Evolutionary conservation across 2,329 filamentous ascomycete genomes (phyloP).

Genomic region (Dryadomyces quercus-mongolicae): DNA sequence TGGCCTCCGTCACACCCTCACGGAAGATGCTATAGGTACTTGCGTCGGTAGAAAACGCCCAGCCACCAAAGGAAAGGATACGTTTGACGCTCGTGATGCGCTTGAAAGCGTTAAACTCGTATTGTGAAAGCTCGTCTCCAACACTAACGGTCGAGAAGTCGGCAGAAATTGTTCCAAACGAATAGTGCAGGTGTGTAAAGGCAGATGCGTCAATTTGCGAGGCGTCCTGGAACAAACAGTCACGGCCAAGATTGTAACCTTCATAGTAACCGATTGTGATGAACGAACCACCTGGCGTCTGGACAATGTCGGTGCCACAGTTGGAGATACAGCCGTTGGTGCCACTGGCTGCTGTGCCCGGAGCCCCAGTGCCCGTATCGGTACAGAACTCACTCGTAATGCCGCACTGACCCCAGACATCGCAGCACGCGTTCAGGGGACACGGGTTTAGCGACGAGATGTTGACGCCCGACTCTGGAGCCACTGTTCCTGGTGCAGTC

Average conservation of each 20-base stretch:
- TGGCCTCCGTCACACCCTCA: slow-evolving; percentile 6
- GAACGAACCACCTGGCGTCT: not conserved
- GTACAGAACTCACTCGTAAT: slow-evolving; percentile 30
- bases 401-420: slow-evolving; percentile 33
- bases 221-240: slow-evolving; percentile 18
- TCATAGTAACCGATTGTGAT: slow-evolving; percentile 24
- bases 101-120: slow-evolving; percentile 20
- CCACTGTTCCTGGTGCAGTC: slow-evolving; percentile 16
- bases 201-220: slow-evolving; percentile 12
- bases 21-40: slow-evolving; percentile 25
- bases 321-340: slow-evolving; percentile 27
- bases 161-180: slow-evolving; percentile 17
- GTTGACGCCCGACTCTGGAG: slow-evolving; percentile 11
- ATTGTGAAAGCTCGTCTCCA: slow-evolving; percentile 7
- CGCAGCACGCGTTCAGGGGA: slow-evolving; percentile 16
- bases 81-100: slow-evolving; percentile 16
- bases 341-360: slow-evolving; percentile 20
- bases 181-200: slow-evolving; percentile 21
- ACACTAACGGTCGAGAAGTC: slow-evolving; percentile 13
- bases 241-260: slow-evolving; percentile 18
- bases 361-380: not conserved
- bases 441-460: slow-evolving; percentile 18
- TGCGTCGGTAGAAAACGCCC: slow-evolving; percentile 26
- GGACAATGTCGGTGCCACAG: slow-evolving; percentile 24
- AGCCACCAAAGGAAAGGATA: slow-evolving; percentile 32